Base-by-base conservation (phyloP, 306 rosid genomes). In the Canavalia ensiformis region DNA sequence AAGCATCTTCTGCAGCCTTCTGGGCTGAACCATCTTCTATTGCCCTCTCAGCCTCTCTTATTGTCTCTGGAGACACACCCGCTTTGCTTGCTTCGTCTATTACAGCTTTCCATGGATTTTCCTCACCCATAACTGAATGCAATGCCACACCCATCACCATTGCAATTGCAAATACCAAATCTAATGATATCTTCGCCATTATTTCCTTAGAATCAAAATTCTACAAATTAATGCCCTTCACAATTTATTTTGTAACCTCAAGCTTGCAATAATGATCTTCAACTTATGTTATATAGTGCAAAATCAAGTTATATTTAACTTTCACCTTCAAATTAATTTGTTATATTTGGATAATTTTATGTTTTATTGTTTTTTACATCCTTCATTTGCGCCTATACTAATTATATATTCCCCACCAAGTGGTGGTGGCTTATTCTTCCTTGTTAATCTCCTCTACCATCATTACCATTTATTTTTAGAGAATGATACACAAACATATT, bases 381-480 rank as follows among this genome's bases (percentile, higher is more conserved):
- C 83, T 82, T 72, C 47, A 49, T 77, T 85, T 73, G 1, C 77
- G 86, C 78, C 33, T 68, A 70, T 84, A 1, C 83, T 65, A 66
- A 68, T 47, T 59, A 52, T 56, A 9, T 54, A 25, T 54, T 12
- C 25, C 25, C 25, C 25, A 18, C 3, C 9, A 49, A 34, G 33
- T 76, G 50, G 47, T 31, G 30, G 42, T 35, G 29, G 10, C 13
- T 66, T 13, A 37, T 65, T 18, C 72, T 66, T 42, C 45, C 45
- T 41, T 41, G 45, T 41, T 41, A 41, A 41, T 18, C 25, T 18
- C 25, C 25, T 18, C 25, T 18, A 18, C 25, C 25, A 18, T 18
- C 25, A 18, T 18, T 18, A 18, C 25, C 25, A 18, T 18, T 18
- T 18, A 18, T 18, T 18, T 18, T 18, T 18, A 18, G 25, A 18